Evolutionary conservation across 2,329 filamentous ascomycete genomes (phyloP), one percentile per base, ranked within the genome.

Genomic region (Salinomyces thailandicus): DNA sequence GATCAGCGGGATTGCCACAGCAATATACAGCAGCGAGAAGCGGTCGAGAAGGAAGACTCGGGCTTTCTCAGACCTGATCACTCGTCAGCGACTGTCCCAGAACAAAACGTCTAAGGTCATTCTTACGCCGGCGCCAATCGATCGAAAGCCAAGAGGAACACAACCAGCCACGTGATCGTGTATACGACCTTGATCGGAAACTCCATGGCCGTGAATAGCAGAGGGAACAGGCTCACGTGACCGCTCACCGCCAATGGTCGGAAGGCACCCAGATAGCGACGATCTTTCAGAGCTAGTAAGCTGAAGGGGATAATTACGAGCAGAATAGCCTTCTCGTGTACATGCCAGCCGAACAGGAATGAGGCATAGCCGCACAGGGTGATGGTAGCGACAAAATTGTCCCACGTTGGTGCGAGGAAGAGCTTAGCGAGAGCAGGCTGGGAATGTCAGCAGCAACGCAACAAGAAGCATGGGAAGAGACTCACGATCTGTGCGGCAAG

Each of bases 341-440:
- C 91, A 55, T 98, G 91, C 86, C 89, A 98, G 38, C 91, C 89
- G 51, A 96, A 96, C 7, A 98, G 71, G 64, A 98, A 98, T 0
- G 89, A 95, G 0, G 89, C 83, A 56, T 95, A 98, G 40, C 85
- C 91, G 54, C 91, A 96, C 12, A 96, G 75, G 0, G 89, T 95
- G 30, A 94, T 74, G 0, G 85, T 81, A 3, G 85, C 85, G 28
- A 96, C 73, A 56, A 98, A 96, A 38, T 75, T 81, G 44, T 93
- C 82, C 84, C 85, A 94, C 0, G 76, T 85, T 2, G 86, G 85
- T 34, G 73, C 69, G 31, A 75, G 55, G 64, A 94, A 93, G 26
- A 96, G 75, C 60, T 86, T 93, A 45, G 85, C 58, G 5, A 98
- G 71, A 4, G 85, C 80, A 38, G 86, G 57, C 67, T 73, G 44